These are phyloP conservation scores for Cardiospermum halicacabum DNA, from an alignment of 345 rosid genomes.

Conservation along the genomic window DNA sequence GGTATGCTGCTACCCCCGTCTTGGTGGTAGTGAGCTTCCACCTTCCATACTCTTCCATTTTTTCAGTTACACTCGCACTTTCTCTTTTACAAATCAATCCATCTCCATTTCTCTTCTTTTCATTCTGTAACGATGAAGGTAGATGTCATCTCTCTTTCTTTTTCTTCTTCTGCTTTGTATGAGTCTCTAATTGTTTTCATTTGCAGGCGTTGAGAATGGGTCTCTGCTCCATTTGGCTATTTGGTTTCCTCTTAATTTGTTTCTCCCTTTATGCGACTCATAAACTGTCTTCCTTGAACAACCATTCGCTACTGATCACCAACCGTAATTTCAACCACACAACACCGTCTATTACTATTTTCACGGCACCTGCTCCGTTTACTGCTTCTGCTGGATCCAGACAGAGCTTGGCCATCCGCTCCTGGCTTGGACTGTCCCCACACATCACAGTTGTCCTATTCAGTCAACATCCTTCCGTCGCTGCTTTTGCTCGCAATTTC, in stretches of 20 bases:
- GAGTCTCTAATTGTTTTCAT: background rate
- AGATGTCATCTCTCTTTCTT: slow-evolving; percentile 22
- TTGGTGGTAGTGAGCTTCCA: slow-evolving; percentile 15
- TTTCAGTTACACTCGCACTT: slow-evolving; percentile 38
- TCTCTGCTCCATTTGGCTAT: slow-evolving; percentile 68
- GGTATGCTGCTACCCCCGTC: slow-evolving; percentile 20
- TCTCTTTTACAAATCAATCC: background rate
- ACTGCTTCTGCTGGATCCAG: slow-evolving; percentile 34
- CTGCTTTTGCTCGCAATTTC: slow-evolving; percentile 41
- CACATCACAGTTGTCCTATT: slow-evolving; percentile 57
- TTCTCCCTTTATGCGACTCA: slow-evolving; percentile 71
- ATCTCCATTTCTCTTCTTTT: slow-evolving; percentile 3
- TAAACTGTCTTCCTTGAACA: slow-evolving; percentile 41
- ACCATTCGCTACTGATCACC: slow-evolving; percentile 15
- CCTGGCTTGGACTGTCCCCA: slow-evolving; percentile 87
- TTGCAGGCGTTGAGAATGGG: slow-evolving; percentile 49
- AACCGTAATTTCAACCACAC: slow-evolving; percentile 7
- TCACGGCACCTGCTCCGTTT: slow-evolving; percentile 50
- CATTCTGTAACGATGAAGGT: slow-evolving; percentile 22
- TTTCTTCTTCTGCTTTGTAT: background rate
- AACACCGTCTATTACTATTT: slow-evolving; percentile 52
- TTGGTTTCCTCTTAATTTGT: slow-evolving; percentile 61
- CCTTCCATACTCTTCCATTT: slow-evolving; percentile 26
- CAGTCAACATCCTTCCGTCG: slow-evolving; percentile 51
- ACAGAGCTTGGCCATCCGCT: slow-evolving; percentile 53